Percentiles rank a stretch among this genome's conserved stretches.
Conservation (phyloP, 225 moss, liverwort and hornwort species). For the Marchantia paleacea region DNA sequence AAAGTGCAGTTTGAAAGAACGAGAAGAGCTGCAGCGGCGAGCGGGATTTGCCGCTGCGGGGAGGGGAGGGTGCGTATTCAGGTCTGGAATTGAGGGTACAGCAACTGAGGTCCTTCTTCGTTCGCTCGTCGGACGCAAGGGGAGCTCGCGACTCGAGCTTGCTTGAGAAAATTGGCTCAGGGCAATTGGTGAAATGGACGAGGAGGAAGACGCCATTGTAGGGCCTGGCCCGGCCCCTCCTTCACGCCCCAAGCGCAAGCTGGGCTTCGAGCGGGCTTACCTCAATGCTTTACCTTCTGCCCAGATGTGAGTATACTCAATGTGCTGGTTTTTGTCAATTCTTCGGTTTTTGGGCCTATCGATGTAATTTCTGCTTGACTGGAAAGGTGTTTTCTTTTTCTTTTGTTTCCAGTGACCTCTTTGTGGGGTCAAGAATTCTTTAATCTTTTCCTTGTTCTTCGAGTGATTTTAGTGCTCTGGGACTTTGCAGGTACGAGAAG, state of each 20-base stretch:
- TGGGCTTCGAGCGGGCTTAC: conserved; percentile 92
- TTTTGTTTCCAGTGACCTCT: not conserved
- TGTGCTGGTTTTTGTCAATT: not conserved
- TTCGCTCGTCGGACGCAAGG: not conserved
- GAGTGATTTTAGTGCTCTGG: not conserved
- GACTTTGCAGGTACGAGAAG: conserved; percentile 85
- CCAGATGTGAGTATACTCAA: conserved; percentile 56
- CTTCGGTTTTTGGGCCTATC: not conserved
- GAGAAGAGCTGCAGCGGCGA: not conserved
- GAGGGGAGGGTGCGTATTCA: not conserved
- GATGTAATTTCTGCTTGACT: not conserved
- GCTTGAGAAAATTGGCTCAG: not conserved
- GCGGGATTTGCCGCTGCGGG: not conserved
- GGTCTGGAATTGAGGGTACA: not conserved
- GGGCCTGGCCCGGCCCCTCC: conserved; percentile 67
- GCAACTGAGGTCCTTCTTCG: too few species aligned
- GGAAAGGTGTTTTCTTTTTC: not conserved
- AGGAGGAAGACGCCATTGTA: conserved; percentile 53
- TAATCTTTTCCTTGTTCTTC: not conserved
- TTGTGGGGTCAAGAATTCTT: not conserved
- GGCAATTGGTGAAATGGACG: conserved; percentile 4
- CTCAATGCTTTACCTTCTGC: conserved; percentile 85
- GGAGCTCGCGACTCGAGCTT: not conserved
- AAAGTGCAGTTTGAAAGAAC: not conserved
- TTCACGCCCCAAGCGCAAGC: conserved; percentile 68